Base-by-base conservation (phyloP, 768 basidiomycete species). In the Paxillus rubicundulus region DNA sequence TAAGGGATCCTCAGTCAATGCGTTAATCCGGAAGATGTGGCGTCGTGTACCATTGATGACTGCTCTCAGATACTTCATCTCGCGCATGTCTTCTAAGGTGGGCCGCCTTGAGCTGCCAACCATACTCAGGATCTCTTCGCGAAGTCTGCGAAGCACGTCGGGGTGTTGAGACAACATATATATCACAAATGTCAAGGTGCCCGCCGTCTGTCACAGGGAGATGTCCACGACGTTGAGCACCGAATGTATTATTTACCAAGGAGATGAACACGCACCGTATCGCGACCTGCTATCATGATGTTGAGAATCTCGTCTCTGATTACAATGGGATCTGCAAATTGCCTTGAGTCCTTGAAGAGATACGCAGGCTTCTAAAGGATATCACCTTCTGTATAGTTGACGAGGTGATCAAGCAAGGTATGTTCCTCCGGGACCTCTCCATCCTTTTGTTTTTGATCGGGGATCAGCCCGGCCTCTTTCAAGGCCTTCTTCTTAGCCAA, bases 41-140 rank as follows among this genome's bases (percentile, higher is more conserved):
- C 7, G 38, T 6, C 7, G 48, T 60, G n/a, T 51, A 68, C 66
- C 67, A 18, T 68, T 70, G 20, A 76, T 70, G 17, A 77, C 66
- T 16, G 75, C 74, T 33, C 61, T 64, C 47, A 76, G 32, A 53
- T 74, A 77, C 36, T 70, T 75, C 72, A 77, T 72, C 9, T 62
- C 62, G 4, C 61, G 62, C n/a, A 72, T 53, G 41, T 71, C 66
- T 5, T 68, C 64, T 24, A 59, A 58, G 2, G 70, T 71, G 20
- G 71, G 71, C n/a, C 48, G 37, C 40, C 52, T 61, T 5, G 61
- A 57, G 13, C 51, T 45, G 4, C 72, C 72, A 9, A 73, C 60
- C 9, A 56, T 57, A 5, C 27, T 49, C 4, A 69, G 33, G 21
- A 70, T 63, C 44, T 72, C 71, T 9, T 64, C 58, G 16, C 69